A percentile compares a stretch with the other conserved stretches of the same genome.
phyloP scores from a whole-genome alignment of 2,329 filamentous ascomycete genomes.

The Plenodomus tracheiphilus region DNA sequence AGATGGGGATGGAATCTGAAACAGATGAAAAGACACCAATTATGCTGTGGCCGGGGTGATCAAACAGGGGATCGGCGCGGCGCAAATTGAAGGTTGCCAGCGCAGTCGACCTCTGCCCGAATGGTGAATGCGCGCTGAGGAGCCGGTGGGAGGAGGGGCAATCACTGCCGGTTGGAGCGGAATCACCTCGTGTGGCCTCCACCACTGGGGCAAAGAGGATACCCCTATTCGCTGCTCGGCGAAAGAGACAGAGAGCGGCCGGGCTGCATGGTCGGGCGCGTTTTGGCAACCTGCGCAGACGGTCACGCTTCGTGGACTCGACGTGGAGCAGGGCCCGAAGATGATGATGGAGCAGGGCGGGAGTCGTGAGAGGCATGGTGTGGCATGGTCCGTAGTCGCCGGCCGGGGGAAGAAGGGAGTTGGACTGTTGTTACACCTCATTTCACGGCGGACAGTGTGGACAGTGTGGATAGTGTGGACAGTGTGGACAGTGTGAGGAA shows the following conservation, averaged over 20 bases:
- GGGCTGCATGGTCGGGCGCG: not conserved
- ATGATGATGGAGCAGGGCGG: too few relatives aligned
- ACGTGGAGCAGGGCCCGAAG: too few relatives aligned
- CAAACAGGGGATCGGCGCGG: constrained; percentile 14
- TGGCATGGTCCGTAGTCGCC: too few relatives aligned
- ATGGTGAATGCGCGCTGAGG: not conserved
- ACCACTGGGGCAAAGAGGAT: not conserved
- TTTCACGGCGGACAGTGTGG: too few relatives aligned
- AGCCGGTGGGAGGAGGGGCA: not conserved
- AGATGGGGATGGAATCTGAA: constrained; percentile 3
- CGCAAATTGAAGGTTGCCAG: constrained; percentile 7
- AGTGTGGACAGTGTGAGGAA: too few relatives aligned
- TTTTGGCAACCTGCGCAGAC: too few relatives aligned
- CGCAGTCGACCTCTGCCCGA: constrained; percentile 8
- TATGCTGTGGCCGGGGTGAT: constrained; percentile 13
- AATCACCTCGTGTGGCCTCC: not conserved
- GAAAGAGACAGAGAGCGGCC: not conserved
- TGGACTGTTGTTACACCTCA: constrained; percentile 16
- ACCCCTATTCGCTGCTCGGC: constrained; percentile 9
- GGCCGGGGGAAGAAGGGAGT: too few relatives aligned
- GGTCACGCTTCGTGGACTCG: too few relatives aligned
- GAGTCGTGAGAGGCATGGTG: too few relatives aligned
- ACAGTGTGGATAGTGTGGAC: too few relatives aligned
- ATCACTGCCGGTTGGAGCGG: constrained; percentile 4
- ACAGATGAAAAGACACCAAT: constrained; percentile 2